Evolutionary conservation across 2,329 filamentous ascomycete species (phyloP).

Genomic region (Ophiostoma sp.): DNA sequence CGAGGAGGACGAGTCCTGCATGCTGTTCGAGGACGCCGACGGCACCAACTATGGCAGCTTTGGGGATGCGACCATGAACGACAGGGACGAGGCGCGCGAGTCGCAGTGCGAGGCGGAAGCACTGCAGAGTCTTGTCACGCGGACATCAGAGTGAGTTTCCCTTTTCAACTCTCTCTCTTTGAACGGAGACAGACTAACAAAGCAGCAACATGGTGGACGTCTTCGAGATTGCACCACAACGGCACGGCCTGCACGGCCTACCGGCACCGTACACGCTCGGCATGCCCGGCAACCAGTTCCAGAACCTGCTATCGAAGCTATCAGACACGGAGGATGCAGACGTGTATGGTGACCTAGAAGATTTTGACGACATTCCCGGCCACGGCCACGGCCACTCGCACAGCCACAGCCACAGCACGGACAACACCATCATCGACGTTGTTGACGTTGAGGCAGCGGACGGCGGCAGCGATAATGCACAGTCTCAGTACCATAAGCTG

Average conservation of each 20-base stretch:
- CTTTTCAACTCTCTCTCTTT: too few species aligned
- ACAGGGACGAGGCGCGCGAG: slow-evolving; percentile 56
- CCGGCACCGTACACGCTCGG: slow-evolving; percentile 44
- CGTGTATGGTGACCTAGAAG: slow-evolving; percentile 47
- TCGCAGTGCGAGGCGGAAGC: slow-evolving; percentile 60
- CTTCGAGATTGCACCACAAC: slow-evolving; percentile 58
- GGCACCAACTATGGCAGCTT: slow-evolving; percentile 59
- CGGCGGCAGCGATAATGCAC: background rate
- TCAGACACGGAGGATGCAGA: slow-evolving; percentile 43
- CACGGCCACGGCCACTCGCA: background rate
- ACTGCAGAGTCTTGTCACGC: slow-evolving; percentile 57
- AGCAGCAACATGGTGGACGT: slow-evolving; percentile 62
- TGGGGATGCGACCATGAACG: slow-evolving; percentile 49
- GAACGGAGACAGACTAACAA: background rate
- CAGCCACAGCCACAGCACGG: background rate
- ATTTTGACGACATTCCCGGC: slow-evolving; percentile 11
- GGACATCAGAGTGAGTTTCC: slow-evolving; percentile 54
- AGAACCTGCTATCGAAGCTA: slow-evolving; percentile 57
- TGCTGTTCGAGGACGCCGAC: slow-evolving; percentile 58
- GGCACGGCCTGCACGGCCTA: slow-evolving; percentile 36
- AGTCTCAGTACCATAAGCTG: slow-evolving; percentile 36
- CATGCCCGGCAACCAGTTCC: slow-evolving; percentile 56
- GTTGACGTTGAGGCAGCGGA: background rate
- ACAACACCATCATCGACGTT: slow-evolving; percentile 11
- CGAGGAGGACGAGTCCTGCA: slow-evolving; percentile 55